Evolutionary conservation across 2,329 filamentous ascomycete species (phyloP), one percentile per base, ranked within the genome.

Genomic region (Drechslerella stenobrocha): DNA sequence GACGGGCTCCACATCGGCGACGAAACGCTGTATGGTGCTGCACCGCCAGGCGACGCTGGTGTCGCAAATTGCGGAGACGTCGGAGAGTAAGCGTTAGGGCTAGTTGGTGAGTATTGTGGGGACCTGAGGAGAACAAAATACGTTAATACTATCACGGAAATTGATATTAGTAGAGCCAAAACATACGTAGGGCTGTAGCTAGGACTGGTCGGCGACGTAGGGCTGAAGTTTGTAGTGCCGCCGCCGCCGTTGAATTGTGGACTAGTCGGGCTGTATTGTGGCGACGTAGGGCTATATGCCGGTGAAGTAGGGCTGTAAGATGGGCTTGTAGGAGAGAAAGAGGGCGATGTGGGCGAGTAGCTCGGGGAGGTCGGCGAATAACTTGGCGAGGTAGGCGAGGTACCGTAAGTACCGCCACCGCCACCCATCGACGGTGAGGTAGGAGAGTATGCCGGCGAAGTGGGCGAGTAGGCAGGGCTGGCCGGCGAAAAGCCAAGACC

Each of bases 291-390:
- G 26, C 61, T 67, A 46, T 71, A 67, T 7, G 73, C 71, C 3
- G 73, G 73, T 6, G 72, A 73, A 11, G 73, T 73, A 5, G 73
- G 73, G 28, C 71, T 73, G 53, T 74, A 76, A 6, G 61, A 69
- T 3, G 71, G 71, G 47, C 64, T 70, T 8, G 71, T 73, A 0
- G 77, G 83, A 24, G 83, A 84, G 77, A 85, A 86, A 15, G 80
- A 78, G 0, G 84, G 84, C 34, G 83, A 85, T 0, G 83, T 82
- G 0, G 83, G 83, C 18, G 83, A 86, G 76, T 86, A 87, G 71
- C 79, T 84, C 6, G 84, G 84, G 50, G 84, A 86, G 0, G 84
- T 85, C 8, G 89, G 85, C 45, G 88, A 91, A 77, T 88, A 88
- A 74, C 82, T 82, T 71, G 88, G 82, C 76, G 87, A 88, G 18